These are phyloP conservation scores for Hyaloscypha finlandica DNA, from an alignment of 495 filamentous ascomycete species.

Conservation along the genomic window DNA sequence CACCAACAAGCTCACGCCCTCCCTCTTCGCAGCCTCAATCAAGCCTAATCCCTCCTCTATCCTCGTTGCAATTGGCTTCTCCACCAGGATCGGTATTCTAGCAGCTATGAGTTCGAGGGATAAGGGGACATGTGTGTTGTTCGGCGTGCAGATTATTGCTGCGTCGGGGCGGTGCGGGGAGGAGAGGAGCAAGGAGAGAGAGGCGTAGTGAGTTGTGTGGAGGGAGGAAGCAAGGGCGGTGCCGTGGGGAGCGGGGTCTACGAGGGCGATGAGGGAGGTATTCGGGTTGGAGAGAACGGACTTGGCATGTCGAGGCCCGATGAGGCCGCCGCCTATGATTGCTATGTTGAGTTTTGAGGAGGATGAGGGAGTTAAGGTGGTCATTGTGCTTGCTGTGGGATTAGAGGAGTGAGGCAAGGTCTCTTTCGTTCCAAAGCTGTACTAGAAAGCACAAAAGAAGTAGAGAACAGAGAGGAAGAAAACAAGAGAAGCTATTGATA, in stretches of 20 bases:
- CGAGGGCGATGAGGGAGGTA: conserved; percentile 50
- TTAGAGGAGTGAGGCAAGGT: neutral
- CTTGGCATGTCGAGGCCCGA: conserved; percentile 58
- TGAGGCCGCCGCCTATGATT: conserved; percentile 56
- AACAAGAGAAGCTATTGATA: too few relatives aligned
- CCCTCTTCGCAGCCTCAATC: conserved; percentile 22
- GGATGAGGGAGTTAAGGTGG: neutral
- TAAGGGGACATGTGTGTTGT: conserved; percentile 55
- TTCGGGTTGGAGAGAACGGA: conserved; percentile 48
- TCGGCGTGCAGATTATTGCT: conserved; percentile 62
- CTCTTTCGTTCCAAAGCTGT: neutral
- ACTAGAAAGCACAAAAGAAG: too few relatives aligned
- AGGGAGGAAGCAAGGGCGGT: conserved; percentile 33
- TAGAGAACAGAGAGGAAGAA: too few relatives aligned
- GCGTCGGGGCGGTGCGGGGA: conserved; percentile 47
- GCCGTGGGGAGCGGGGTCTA: conserved; percentile 43
- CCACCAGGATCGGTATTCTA: conserved; percentile 56
- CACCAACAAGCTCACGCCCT: conserved; percentile 50
- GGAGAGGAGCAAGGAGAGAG: conserved; percentile 45
- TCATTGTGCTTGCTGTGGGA: neutral
- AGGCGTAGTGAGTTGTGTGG: conserved; percentile 37
- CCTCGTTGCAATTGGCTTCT: conserved; percentile 57
- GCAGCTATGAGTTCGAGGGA: conserved; percentile 49
- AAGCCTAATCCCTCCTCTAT: conserved; percentile 37
- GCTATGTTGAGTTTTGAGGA: conserved; percentile 41